Conservation (phyloP, 176 grass and related monocot genomes). For the Cenchrus purpureus region DNA sequence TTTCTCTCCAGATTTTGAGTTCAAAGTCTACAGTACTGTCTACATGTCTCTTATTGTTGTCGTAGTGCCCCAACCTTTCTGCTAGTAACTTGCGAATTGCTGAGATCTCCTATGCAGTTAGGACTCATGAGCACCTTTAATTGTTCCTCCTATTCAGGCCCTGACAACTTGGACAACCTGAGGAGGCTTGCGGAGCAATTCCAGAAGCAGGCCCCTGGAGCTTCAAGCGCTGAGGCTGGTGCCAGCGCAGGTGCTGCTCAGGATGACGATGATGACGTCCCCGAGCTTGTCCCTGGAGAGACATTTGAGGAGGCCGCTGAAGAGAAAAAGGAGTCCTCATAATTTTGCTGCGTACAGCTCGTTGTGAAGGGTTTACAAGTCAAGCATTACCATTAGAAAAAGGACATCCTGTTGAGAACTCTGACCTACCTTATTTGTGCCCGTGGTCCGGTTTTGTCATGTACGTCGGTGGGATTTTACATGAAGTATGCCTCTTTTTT, state of each 20-base stretch:
- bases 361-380: constrained; percentile 51
- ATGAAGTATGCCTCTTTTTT: constrained; percentile 45
- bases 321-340: constrained; percentile 71
- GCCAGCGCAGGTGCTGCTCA: constrained; percentile 40
- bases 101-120: constrained; percentile 20
- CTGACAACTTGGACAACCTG: constrained; percentile 96
- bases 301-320: constrained; percentile 87
- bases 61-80: neutral
- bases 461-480: constrained; percentile 49
- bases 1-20: constrained; percentile 8
- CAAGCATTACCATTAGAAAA: constrained; percentile 39
- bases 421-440: constrained; percentile 56
- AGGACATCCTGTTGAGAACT: constrained; percentile 48
- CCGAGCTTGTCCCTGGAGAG: constrained; percentile 84
- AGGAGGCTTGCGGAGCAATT: constrained; percentile 89
- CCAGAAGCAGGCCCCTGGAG: constrained; percentile 77
- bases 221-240: constrained; percentile 53
- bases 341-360: constrained; percentile 35
- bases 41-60: neutral
- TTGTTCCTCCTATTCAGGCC: constrained; percentile 55
- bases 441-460: constrained; percentile 49
- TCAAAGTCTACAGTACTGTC: neutral
- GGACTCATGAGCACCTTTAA: neutral
- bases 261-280: constrained; percentile 83
- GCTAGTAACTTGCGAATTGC: neutral